Evolutionary conservation across 2,329 filamentous ascomycete genomes (phyloP).

Genomic region (Fusarium buxicola): DNA sequence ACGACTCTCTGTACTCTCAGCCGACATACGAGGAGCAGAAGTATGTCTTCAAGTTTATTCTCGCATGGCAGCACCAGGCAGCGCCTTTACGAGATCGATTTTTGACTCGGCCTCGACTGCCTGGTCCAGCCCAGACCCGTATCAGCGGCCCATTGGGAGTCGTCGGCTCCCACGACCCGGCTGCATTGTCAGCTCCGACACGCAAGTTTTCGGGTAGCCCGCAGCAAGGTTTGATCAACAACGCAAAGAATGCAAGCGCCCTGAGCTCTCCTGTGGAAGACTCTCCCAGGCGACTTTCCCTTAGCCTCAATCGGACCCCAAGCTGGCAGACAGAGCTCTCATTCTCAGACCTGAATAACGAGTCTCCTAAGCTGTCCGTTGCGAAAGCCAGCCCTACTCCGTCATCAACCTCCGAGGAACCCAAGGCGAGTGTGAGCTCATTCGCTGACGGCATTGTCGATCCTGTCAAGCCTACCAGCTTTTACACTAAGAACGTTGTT

Average conservation of each 20-base stretch:
- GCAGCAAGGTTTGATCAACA: slow-evolving; percentile 60
- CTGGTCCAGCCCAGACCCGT: slow-evolving; percentile 74
- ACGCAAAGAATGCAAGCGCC: slow-evolving; percentile 62
- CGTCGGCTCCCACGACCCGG: slow-evolving; percentile 53
- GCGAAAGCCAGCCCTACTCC: slow-evolving; percentile 20
- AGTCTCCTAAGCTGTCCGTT: slow-evolving; percentile 14
- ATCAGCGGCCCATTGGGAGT: slow-evolving; percentile 59
- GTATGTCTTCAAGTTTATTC: slow-evolving; percentile 80
- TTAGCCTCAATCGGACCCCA: slow-evolving; percentile 30
- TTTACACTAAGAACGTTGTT: slow-evolving; percentile 60
- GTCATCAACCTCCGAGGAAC: slow-evolving; percentile 23
- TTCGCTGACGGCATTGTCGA: slow-evolving; percentile 50
- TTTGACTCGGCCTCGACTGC: slow-evolving; percentile 76
- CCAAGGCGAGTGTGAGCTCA: slow-evolving; percentile 41
- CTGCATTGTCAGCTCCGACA: slow-evolving; percentile 57
- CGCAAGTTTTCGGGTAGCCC: slow-evolving; percentile 61
- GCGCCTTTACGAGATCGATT: slow-evolving; percentile 69
- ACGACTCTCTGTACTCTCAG: slow-evolving; percentile 66
- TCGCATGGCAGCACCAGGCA: slow-evolving; percentile 71
- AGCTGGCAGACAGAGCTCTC: slow-evolving; percentile 38
- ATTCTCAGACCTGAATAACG: slow-evolving; percentile 34
- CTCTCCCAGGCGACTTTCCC: slow-evolving; percentile 36
- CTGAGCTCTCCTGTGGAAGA: slow-evolving; percentile 50
- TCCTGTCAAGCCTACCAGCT: slow-evolving; percentile 60
- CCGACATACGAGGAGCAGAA: slow-evolving; percentile 66